These are phyloP conservation scores for Linum trigynum DNA, from an alignment of 345 rosid species.

Conservation along the genomic window DNA sequence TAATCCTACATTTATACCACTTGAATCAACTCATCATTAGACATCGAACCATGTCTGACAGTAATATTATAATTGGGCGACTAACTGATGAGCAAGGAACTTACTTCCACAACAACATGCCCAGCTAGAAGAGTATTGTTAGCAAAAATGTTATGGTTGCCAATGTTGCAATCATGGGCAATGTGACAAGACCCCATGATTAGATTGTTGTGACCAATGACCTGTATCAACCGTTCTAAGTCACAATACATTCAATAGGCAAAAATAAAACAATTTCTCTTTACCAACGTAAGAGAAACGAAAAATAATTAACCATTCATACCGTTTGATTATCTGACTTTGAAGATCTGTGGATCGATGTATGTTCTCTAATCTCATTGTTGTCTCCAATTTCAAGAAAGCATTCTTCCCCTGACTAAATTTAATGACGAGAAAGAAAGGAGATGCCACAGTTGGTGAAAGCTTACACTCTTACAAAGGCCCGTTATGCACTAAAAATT, in stretches of 20 bases:
- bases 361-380: conserved; percentile 83
- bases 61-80: background rate
- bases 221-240: conserved; percentile 30
- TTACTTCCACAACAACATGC: conserved; percentile 80
- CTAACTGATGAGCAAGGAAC: conserved; percentile 12
- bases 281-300: too few species aligned
- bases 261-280: too few species aligned
- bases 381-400: conserved; percentile 69
- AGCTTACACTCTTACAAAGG: too few species aligned
- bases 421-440: background rate
- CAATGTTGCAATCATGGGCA: conserved; percentile 91
- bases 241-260: conserved; percentile 8
- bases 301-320: background rate
- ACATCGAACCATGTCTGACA: background rate
- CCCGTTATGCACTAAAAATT: too few species aligned
- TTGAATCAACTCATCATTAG: conserved; percentile 26
- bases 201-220: conserved; percentile 76
- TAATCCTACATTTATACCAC: conserved; percentile 46
- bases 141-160: conserved; percentile 78
- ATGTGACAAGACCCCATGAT: conserved; percentile 96
- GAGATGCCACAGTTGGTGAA: background rate
- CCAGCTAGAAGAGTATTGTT: conserved; percentile 88
- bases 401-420: conserved; percentile 67
- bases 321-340: conserved; percentile 64
- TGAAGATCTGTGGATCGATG: conserved; percentile 86